These are phyloP conservation scores for Magnusiomyces paraingens DNA, from an alignment of 1,139 yeast genomes.

Conservation along the genomic window DNA sequence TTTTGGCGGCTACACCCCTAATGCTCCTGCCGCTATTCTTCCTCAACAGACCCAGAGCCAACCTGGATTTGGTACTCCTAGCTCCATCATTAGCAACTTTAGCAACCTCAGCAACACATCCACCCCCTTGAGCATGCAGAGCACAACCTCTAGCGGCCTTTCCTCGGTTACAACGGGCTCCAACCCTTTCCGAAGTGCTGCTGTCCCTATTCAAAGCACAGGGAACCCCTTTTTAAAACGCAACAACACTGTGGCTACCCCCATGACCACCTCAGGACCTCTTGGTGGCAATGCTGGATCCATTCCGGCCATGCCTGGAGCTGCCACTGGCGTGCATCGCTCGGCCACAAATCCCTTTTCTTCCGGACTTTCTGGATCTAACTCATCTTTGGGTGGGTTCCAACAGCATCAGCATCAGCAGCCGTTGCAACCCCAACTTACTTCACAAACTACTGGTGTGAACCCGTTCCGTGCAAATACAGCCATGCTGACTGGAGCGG, in stretches of 20 bases:
- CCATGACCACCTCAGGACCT: slow-evolving; percentile 16
- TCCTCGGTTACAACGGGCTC: slow-evolving; percentile 26
- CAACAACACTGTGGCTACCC: slow-evolving; percentile 17
- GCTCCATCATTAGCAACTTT: slow-evolving; percentile 19
- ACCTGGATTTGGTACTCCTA: slow-evolving; percentile 13
- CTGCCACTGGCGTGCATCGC: slow-evolving; percentile 25
- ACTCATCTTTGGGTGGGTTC: background rate
- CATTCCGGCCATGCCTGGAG: slow-evolving; percentile 28
- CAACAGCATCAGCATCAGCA: background rate
- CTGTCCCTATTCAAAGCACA: slow-evolving; percentile 12
- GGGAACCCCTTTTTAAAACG: slow-evolving; percentile 28
- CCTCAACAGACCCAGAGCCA: slow-evolving; percentile 24
- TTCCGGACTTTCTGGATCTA: slow-evolving; percentile 23
- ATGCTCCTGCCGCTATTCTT: slow-evolving; percentile 23
- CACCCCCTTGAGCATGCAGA: slow-evolving; percentile 18
- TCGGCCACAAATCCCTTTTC: slow-evolving; percentile 46
- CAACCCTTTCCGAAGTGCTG: slow-evolving; percentile 26
- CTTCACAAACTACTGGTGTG: slow-evolving; percentile 9
- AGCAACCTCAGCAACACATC: slow-evolving; percentile 19
- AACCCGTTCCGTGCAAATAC: slow-evolving; percentile 15
- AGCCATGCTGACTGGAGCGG: background rate
- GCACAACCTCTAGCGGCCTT: slow-evolving; percentile 24
- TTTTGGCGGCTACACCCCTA: slow-evolving; percentile 44
- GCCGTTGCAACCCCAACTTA: background rate
- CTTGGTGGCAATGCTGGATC: slow-evolving; percentile 19